These are phyloP conservation scores for Hylodesmum podocarpum DNA, from an alignment of 306 rosid species.

Conservation along the genomic window DNA sequence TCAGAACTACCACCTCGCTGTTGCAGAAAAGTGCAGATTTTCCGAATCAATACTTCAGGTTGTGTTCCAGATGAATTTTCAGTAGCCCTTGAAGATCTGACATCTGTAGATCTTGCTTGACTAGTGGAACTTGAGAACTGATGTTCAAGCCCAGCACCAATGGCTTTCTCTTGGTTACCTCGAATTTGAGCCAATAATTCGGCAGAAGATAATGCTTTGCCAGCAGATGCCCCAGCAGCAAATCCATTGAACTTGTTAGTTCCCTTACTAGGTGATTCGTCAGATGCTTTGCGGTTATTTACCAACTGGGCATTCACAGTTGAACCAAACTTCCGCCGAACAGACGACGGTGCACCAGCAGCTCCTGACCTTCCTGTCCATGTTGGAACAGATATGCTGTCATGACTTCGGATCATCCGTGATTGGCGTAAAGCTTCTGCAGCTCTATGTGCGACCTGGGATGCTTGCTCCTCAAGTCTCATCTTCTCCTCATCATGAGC, in stretches of 20 bases:
- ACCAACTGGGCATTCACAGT: conserved; percentile 61
- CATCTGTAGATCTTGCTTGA: conserved; percentile 45
- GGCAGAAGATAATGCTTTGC: conserved; percentile 82
- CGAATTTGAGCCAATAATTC: conserved; percentile 69
- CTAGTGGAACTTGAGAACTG: conserved; percentile 45
- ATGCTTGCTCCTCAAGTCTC: conserved; percentile 89
- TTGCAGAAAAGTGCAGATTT: conserved; percentile 78
- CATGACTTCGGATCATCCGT: conserved; percentile 75
- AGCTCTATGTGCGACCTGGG: conserved; percentile 92
- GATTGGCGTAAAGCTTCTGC: conserved; percentile 92
- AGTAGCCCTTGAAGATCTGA: conserved; percentile 49
- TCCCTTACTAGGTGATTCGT: conserved; percentile 47
- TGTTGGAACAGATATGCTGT: conserved; percentile 78
- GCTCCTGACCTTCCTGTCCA: conserved; percentile 97
- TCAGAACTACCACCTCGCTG: conserved; percentile 71
- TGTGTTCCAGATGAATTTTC: conserved; percentile 54
- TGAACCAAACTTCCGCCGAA: conserved; percentile 77
- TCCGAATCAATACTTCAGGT: conserved; percentile 82
- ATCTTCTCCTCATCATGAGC: conserved; percentile 87
- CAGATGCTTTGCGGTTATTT: conserved; percentile 43
- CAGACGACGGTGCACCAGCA: conserved; percentile 89
- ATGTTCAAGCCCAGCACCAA: conserved; percentile 69
- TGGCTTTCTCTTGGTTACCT: conserved; percentile 75
- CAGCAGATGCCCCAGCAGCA: conserved; percentile 79
- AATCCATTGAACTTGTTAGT: conserved; percentile 46